Conservation (phyloP, 2,329 filamentous ascomycete genomes). For the Macrophomina phaseolina region DNA sequence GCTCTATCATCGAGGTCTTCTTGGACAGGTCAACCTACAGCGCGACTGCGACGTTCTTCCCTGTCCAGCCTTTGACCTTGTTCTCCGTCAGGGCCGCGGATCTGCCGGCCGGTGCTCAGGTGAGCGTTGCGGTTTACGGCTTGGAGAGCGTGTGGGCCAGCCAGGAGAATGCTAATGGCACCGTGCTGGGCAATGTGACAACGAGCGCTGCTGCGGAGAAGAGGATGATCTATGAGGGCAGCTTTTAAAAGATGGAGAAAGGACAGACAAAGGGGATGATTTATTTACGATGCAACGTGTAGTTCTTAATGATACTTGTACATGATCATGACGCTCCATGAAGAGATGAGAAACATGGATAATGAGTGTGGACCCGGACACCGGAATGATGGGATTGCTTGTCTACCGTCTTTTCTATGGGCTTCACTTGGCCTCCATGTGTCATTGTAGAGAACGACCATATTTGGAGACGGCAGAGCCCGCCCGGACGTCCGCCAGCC, state of each 20-base stretch:
- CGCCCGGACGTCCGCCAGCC: no score
- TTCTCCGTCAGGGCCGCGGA: conserved; percentile 44
- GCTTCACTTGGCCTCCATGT: no score
- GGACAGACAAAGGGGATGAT: no score
- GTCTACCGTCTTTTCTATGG: no score
- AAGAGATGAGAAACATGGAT: no score
- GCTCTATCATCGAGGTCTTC: conserved; percentile 62
- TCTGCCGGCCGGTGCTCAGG: conserved; percentile 43
- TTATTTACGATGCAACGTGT: no score
- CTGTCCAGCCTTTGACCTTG: conserved; percentile 49
- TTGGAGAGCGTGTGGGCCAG: conserved; percentile 46
- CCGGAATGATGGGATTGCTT: no score
- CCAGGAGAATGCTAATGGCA: conserved; percentile 32
- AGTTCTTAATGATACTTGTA: no score
- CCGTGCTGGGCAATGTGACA: conserved; percentile 17
- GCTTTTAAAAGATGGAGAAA: background rate
- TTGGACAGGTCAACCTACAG: conserved; percentile 57
- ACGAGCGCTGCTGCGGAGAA: background rate
- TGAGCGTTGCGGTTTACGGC: conserved; percentile 48
- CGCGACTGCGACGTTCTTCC: conserved; percentile 60
- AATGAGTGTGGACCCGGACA: no score
- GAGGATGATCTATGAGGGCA: conserved; percentile 7
- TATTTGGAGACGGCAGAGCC: no score
- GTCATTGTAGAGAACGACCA: no score
- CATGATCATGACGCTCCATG: no score